Evolutionary conservation across 306 rosid genomes (phyloP), one percentile per base, ranked within the genome.

Genomic region (Cucurbita maxima): DNA sequence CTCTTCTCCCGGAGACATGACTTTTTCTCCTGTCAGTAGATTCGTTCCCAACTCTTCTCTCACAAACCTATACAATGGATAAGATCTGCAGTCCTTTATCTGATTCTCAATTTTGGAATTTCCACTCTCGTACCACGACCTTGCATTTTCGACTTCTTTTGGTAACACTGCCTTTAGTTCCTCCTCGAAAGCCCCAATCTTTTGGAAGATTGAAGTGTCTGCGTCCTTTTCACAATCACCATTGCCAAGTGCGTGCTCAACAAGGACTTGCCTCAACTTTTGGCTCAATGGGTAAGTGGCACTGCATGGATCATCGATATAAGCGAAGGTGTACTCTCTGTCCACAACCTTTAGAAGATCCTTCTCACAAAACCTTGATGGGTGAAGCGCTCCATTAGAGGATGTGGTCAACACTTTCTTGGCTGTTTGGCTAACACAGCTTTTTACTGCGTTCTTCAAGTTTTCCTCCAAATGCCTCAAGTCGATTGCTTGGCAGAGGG

Each of bases 401-500:
- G 89, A 30, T 3, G 34, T 30, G 3, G 34, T 30, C 3, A 92
- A 85, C 16, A 80, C 79, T 48, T 89, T 92, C 88, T 88, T 92
- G 0, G 88, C 98, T 48, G 87, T 86, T 66, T 86, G 92, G 66
- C 92, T 85, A 37, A 92, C 96, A 0, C 78, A 80, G 57, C 81
- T 90, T 79, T 86, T 89, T 3, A 92, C 96, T 0, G 86, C 71
- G 86, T 66, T 85, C 83, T 80, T 88, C 89, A 92, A 53, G 77
- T 90, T 92, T 86, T 90, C 96, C 83, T 92, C 98, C 84, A 92
- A 75, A 63, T 92, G 95, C 85, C 98, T 90, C 79, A 92, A 82
- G 55, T 92, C 98, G 50, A 92, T 83, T 15, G 98, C 89, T 66
- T 92, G 98, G 74, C 98, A 92, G 8, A 92, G 89, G 0, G 96